phyloP scores from a whole-genome alignment of 176 grass and related monocot genomes.

The Oropetium thomaeum region DNA sequence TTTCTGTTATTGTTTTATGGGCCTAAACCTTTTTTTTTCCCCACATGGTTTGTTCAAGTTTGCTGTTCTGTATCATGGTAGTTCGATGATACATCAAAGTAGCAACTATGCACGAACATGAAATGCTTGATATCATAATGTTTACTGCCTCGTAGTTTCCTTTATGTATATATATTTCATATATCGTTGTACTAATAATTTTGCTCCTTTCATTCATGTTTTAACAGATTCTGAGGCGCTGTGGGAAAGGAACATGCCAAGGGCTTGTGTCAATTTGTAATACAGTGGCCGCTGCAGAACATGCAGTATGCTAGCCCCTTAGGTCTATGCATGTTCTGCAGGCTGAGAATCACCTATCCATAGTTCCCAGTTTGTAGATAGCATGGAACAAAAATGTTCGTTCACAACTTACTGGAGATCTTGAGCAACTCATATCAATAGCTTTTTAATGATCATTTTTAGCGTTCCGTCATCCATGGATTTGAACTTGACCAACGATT shows the following conservation, averaged over 20 bases:
- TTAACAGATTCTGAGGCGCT: slow-evolving; percentile 45
- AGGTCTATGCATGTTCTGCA: slow-evolving; percentile 34
- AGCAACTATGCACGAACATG: background rate
- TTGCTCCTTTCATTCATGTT: background rate
- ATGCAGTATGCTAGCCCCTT: slow-evolving; percentile 30
- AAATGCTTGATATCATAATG: background rate
- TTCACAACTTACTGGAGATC: no score
- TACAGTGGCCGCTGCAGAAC: slow-evolving; percentile 34
- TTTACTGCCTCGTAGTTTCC: background rate
- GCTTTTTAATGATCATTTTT: no score
- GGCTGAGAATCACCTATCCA: background rate
- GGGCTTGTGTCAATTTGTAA: slow-evolving; percentile 45
- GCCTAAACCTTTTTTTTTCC: background rate
- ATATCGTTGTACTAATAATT: background rate
- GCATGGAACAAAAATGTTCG: no score
- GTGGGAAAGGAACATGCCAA: slow-evolving; percentile 49
- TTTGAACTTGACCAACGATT: no score
- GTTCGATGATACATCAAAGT: background rate
- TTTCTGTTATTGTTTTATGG: background rate
- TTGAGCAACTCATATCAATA: no score
- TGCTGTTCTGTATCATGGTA: background rate
- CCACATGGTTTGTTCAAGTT: no score
- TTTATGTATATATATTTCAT: background rate
- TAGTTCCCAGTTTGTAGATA: background rate
- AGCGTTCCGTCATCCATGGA: no score